Base-by-base conservation (phyloP, 345 rosid species). In the Abelmoschus esculentus region DNA sequence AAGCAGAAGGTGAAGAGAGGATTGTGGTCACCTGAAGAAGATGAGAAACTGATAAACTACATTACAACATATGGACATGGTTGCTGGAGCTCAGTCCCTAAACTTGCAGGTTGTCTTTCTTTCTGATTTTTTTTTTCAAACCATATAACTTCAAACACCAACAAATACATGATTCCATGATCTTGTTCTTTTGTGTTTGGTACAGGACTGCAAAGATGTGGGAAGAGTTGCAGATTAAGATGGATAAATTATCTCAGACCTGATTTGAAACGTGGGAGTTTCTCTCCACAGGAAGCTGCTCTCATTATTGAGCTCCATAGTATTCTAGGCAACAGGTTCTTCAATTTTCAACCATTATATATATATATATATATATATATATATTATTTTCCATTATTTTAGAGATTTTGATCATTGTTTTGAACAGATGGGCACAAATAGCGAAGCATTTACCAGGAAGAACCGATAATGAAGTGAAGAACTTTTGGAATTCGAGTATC, bases 1-100 rank as follows among this genome's bases (percentile, higher is more conserved):
- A 95, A 91, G 79, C 98, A 95, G 83, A 95, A 91, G 81, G 97
- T 95, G 54, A 95, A 87, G 86, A 88, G 99, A 80, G 99, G 97
- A 19, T 81, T 95, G 13, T 95, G 99, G 99, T 95, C 99, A 60
- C 99, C 99, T 0, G 97, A 95, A 67, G 99, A 95, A 84, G 99
- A 95, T 77, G 96, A 91, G 84, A 95, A 88, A 77, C 99, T 95
- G 84, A 75, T 90, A 76, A 87, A 71, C 88, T 91, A 88, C 86
- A 89, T 95, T 83, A 76, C 90, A 13, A 87, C 87, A 64, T 88
- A 87, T 49, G 99, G 97, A 79, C 97, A 95, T 80, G 97, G 97
- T 38, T 88, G 99, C 79, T 95, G 99, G 99, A 91, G 98, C 84
- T 90, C 99, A 1, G 96, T 95, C 75, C 98, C 99, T 29, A 95